Evolutionary conservation across 495 filamentous ascomycete species (phyloP), one percentile per base, ranked within the genome.

Genomic region (Paragyromitra xinjiangensis): DNA sequence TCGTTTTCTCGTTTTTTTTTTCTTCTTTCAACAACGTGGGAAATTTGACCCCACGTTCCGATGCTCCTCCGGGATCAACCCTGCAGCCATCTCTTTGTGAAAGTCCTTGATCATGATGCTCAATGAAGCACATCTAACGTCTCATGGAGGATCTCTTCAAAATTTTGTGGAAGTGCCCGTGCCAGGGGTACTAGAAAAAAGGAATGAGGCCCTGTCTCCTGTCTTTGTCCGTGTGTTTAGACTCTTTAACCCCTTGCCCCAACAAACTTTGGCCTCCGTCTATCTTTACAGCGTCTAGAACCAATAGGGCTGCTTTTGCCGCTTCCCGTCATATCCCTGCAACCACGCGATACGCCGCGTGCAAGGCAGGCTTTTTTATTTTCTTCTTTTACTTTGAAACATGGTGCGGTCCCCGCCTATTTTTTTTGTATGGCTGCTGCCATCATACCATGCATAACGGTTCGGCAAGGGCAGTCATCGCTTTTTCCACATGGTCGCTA

Each of bases 251-350:
- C 42, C 39, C 45, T 53, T 63, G 62, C 70, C 29, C 24, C n/a
- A 72, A 48, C 39, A 58, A 44, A 55, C 69, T 39, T 71, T 40
- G 39, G 59, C 39, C 61, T 42, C 16, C 44, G 44, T 39, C 71
- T 50, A 63, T 63, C 55, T 69, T 44, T 44, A 37, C 9, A 55
- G 22, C 37, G 5, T 65, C 73, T 72, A 68, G 63, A 78, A 37
- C 75, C 61, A 79, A 79, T 78, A 71, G 67, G 75, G 75, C 65
- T 78, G 66, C 40, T 79, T 37, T 79, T 79, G 77, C 74, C 77
- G 77, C 77, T 72, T 78, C 74, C 77, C 77, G 75, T 67, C 61
- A 78, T 16, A 79, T 78, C 77, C 77, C 61, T 79, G 77, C 51
- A 19, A 45, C 77, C 74, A 79, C 77, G 77, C 77, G 77, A 79